Base-by-base conservation (phyloP, 2,329 filamentous ascomycete species). In the Tothia fuscella region DNA sequence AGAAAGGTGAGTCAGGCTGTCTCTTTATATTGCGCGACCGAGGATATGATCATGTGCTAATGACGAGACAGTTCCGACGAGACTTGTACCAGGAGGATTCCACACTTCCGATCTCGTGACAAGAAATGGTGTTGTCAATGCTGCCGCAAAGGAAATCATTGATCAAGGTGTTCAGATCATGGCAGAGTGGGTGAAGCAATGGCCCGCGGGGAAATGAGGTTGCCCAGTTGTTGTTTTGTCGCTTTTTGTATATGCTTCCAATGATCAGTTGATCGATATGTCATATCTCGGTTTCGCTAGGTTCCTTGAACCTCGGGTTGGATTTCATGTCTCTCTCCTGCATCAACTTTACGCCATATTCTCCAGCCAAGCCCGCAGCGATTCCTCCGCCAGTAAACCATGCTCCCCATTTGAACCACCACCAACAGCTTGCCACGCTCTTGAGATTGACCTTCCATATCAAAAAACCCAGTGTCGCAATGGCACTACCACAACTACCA, bases 321-420 rank as follows among this genome's bases (percentile, higher is more conserved):
- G n/a, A n/a, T n/a, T n/a, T n/a, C 26, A 10, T n/a, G n/a, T n/a
- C n/a, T n/a, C n/a, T n/a, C n/a, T n/a, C n/a, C n/a, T n/a, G n/a
- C 32, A 35, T 35, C 10, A 35, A 29, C 35, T 30, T 29, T 9
- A 30, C 35, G n/a, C n/a, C n/a, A 53, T 78, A 79, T 46, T 79
- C 75, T 10, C 65, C 66, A 26, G 67, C 51, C 47, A 78, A 54
- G 3, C 75, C 75, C 24, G 71, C 42, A 13, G 69, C 64, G 42
- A 79, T 75, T 1, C 64, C 70, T 14, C 75, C 74, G 17, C 75
- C 75, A 14, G 74, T 78, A 45, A 78, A 62, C 65, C 72, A 74
- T 29, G 71, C 74, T 4, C 75, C 75, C 42, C 74, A 71, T 44
- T 65, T 71, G 51, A 79, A 79, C 75, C 75, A 79, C 66, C 70